Base-by-base conservation (phyloP, 1,139 yeast species). In the Taiozyma onychis region DNA sequence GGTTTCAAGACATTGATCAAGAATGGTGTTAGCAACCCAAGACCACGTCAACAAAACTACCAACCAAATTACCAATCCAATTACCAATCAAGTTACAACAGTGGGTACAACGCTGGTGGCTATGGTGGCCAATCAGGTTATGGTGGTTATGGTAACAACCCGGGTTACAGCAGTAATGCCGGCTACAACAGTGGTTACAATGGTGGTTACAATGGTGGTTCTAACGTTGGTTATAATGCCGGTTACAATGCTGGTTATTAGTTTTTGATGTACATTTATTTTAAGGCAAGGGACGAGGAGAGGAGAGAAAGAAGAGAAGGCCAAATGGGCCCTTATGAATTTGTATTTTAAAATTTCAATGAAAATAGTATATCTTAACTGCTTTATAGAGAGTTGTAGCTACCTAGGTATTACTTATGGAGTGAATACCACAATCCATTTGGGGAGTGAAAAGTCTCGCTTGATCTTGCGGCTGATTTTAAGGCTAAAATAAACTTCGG, bases 1-100 rank as follows among this genome's bases (percentile, higher is more conserved):
- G 99, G 99, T 22, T 95, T 93, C 80, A 93, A 93, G 74, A 77
- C 77, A 46, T 63, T 72, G 49, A 55, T 72, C 51, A 71, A 68
- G 51, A 59, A 50, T 28, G 56, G 54, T 21, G 34, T 50, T 26
- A 47, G 26, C 21, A 47, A 45, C 27, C 50, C 46, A 24, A 45
- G 21, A 21, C 47, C 26, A 42, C 45, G 37, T 41, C 41, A 28
- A 32, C 28, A 35, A 13, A 35, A 37, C 18, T 42, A 44, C n/a
- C 34, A 13, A 2, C 44, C 41, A 41, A 27, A 35, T 22, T 28
- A 45, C 44, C 51, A 39, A 28, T 42, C 41, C 11, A 41, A 26
- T n/a, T 49, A 45, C 7, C 45, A 32, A 30, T 28, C 24, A 41
- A 49, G 32, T 24, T 24, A 46, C 26, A 43, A 41, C 27, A 39